Percentiles rank a stretch among this genome's conserved stretches.
Conservation (phyloP, 2,329 filamentous ascomycete species). For the Coniochaeta ligniaria region DNA sequence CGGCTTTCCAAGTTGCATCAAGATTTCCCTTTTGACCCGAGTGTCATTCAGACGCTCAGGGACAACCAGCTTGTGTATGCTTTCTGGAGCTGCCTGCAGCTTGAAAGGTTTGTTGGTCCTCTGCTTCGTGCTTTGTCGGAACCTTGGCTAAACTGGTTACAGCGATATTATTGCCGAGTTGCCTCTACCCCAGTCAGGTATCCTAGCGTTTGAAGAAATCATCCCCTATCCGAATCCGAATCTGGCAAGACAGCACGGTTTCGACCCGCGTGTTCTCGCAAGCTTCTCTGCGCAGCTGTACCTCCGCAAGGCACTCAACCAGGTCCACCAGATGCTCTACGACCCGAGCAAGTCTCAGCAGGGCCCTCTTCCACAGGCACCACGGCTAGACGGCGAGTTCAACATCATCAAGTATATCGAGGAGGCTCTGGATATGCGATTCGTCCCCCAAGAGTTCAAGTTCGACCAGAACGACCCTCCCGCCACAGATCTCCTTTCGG, state of each 20-base stretch:
- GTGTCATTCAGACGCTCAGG: conserved; percentile 29
- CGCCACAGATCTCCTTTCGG: conserved; percentile 68
- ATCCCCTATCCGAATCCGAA: conserved; percentile 60
- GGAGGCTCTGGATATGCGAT: conserved; percentile 22
- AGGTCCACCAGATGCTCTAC: conserved; percentile 52
- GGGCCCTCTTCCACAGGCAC: not conserved
- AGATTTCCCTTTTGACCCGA: conserved; percentile 12
- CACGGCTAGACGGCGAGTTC: conserved; percentile 26
- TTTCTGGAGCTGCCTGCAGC: conserved; percentile 89
- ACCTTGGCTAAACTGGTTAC: conserved; percentile 5
- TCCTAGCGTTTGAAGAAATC: conserved; percentile 53
- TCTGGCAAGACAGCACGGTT: conserved; percentile 30
- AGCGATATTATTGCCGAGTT: conserved; percentile 91
- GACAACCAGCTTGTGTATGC: conserved; percentile 66
- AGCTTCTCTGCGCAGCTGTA: conserved; percentile 59
- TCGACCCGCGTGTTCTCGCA: conserved; percentile 41
- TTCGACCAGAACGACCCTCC: conserved; percentile 65
- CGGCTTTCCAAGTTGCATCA: conserved; percentile 36
- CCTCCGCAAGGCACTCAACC: conserved; percentile 57
- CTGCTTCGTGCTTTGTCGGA: conserved; percentile 5
- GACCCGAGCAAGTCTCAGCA: conserved; percentile 28
- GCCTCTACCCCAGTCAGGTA: conserved; percentile 51
- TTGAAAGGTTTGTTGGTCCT: conserved; percentile 62
- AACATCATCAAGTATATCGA: conserved; percentile 37
- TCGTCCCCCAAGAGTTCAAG: conserved; percentile 41